Conservation (phyloP, 1,139 yeast genomes). For the Eremothecium coryli region DNA sequence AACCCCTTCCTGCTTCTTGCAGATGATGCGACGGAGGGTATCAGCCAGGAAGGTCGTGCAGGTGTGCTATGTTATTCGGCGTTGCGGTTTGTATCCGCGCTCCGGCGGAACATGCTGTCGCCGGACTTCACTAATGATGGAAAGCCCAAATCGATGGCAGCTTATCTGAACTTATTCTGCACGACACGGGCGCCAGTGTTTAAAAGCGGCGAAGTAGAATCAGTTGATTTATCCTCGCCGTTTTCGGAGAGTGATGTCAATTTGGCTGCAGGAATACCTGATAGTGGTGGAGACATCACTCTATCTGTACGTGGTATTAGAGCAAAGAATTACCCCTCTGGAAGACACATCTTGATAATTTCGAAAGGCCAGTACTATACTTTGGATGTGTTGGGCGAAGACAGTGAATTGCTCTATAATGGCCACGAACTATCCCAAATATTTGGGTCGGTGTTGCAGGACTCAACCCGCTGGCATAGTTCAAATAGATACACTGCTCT, state of each 20-base stretch:
- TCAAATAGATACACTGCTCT: constrained; percentile 45
- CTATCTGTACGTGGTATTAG: constrained; percentile 33
- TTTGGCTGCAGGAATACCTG: constrained; percentile 6
- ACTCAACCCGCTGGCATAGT: constrained; percentile 35
- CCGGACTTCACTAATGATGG: constrained; percentile 54
- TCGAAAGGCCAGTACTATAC: constrained; percentile 56
- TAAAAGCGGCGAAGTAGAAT: constrained; percentile 25
- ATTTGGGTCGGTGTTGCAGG: constrained; percentile 42
- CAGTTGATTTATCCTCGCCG: constrained; percentile 25
- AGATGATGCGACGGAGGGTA: constrained; percentile 60
- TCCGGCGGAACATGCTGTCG: constrained; percentile 44
- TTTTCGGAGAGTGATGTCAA: constrained; percentile 25
- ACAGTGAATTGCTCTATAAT: constrained; percentile 40
- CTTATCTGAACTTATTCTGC: constrained; percentile 58
- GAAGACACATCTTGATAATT: constrained; percentile 47
- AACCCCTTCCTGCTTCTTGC: constrained; percentile 66
- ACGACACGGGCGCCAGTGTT: constrained; percentile 52
- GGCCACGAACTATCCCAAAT: constrained; percentile 48
- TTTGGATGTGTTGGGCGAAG: constrained; percentile 44
- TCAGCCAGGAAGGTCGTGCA: constrained; percentile 58
- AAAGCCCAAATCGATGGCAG: constrained; percentile 53
- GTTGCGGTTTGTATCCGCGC: constrained; percentile 52
- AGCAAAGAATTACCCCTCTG: constrained; percentile 28
- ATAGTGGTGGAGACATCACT: constrained; percentile 12
- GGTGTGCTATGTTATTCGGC: constrained; percentile 58